Evolutionary conservation across 768 basidiomycete genomes (phyloP), one percentile per base, ranked within the genome.

Genomic region (Russula sp.): DNA sequence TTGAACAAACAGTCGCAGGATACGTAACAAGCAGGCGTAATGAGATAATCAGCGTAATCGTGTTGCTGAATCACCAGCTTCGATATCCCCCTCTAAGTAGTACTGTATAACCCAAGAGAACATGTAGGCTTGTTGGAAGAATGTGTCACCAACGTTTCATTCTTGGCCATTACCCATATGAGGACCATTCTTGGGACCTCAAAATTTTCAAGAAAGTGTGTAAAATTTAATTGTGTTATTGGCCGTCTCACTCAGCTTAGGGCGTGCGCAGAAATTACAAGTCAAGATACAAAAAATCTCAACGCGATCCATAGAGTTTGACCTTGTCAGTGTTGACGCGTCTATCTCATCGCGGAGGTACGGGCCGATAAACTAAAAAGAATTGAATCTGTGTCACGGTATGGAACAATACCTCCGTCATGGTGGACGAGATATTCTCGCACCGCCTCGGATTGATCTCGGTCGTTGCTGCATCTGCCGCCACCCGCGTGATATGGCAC

Each of bases 321-420:
- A 99, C 75, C 78, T 98, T 50, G 83, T 98, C 60, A 95, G 96
- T 6, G 89, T 98, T 34, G 96, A 99, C 73, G 91, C 97, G 0
- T 91, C 93, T 16, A 90, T 99, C 62, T 98, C 72, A 90, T 98
- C 52, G 90, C 96, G 10, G 97, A 99, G 82, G 95, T 94, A 59
- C 1, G 61, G 57, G 83, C 47, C 3, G 10, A 37, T 5, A 4
- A 20, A 34, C 57, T 22, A 56, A 55, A 2, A 22, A 56, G 57
- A 42, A 31, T 11, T 27, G 22, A 27, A 27, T 27, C 22, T 66
- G 91, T 91, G 5, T 98, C 91, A n/a, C n/a, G n/a, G 79, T 94
- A 2, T 98, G 88, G 85, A 87, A 96, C 76, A 99, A 99, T 76
- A 98, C 93, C 0, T 86, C 86, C 3, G 89, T 98, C 68, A 84